Conservation (phyloP, 108 stramenopile species). For the Skeletonema marinoi region DNA sequence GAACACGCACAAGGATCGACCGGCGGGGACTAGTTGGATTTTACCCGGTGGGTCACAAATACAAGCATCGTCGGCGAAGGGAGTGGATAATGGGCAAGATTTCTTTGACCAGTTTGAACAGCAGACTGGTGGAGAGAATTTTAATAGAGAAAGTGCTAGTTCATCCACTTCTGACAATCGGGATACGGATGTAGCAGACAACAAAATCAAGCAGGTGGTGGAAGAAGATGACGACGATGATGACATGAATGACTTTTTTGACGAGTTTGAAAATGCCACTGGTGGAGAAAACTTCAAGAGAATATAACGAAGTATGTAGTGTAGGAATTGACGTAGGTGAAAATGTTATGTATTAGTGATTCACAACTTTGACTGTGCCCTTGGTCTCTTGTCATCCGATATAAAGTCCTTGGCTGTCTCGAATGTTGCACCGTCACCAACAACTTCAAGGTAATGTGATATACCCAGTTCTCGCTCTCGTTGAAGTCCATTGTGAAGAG, state of each 20-base stretch:
- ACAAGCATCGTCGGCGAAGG: conserved; percentile 39
- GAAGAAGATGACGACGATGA: conserved; percentile 44
- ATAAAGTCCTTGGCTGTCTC: conserved; percentile 56
- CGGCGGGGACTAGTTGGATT: conserved; percentile 89
- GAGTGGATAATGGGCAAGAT: conserved; percentile 25
- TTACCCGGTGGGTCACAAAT: conserved; percentile 84
- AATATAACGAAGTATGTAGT: too few relatives aligned
- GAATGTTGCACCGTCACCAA: conserved; percentile 57
- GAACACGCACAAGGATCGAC: conserved; percentile 58
- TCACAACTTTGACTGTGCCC: conserved; percentile 41
- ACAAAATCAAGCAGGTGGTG: conserved; percentile 1
- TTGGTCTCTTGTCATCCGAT: conserved; percentile 32
- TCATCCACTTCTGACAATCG: too few relatives aligned
- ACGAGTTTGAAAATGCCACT: conserved; percentile 83
- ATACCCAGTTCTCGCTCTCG: conserved; percentile 55
- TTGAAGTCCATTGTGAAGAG: conserved; percentile 32
- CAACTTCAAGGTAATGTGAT: conserved; percentile 56
- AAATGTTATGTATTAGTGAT: too few relatives aligned
- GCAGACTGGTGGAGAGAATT: conserved; percentile 78
- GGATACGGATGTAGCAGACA: conserved; percentile 3
- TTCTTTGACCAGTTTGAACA: conserved; percentile 76
- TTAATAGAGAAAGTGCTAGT: conserved; percentile 26
- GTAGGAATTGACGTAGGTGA: too few relatives aligned
- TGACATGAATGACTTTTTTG: conserved; percentile 79
- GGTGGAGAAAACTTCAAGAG: conserved; percentile 76